A percentile compares a stretch with the other conserved stretches of the same genome.
Conservation (phyloP, 305 asterid species). For the Coffea humblotiana region DNA sequence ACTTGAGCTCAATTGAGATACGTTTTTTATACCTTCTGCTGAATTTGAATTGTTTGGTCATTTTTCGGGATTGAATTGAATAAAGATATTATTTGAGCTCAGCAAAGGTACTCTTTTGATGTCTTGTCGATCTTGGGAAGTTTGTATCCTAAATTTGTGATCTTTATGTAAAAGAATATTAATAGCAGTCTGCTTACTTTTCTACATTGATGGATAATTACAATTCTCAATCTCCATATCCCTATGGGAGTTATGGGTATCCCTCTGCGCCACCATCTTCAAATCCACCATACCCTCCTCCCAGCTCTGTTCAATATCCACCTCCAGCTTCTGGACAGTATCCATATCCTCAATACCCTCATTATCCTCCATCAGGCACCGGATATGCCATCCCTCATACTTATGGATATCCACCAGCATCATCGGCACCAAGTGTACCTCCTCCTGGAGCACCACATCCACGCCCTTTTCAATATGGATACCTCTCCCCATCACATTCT, state of each 20-base stretch:
- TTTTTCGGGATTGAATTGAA: background rate
- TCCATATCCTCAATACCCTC: slow-evolving; percentile 49
- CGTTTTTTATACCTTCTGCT: slow-evolving; percentile 5
- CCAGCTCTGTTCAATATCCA: slow-evolving; percentile 37
- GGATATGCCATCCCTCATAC: slow-evolving; percentile 34
- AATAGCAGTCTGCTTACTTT: slow-evolving; percentile 4
- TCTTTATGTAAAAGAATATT: slow-evolving; percentile 15
- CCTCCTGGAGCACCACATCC: slow-evolving; percentile 21
- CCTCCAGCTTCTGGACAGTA: slow-evolving; percentile 30
- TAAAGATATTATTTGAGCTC: background rate
- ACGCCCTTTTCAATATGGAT: slow-evolving; percentile 31
- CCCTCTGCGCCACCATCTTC: slow-evolving; percentile 49
- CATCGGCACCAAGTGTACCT: slow-evolving; percentile 37
- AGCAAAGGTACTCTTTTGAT: slow-evolving; percentile 1
- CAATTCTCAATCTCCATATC: slow-evolving; percentile 56
- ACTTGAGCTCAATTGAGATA: background rate
- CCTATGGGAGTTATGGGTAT: slow-evolving; percentile 56
- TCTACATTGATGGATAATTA: slow-evolving; percentile 47
- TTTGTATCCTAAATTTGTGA: slow-evolving; percentile 15
- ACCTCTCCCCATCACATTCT: slow-evolving; percentile 42
- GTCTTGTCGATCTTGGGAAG: background rate
- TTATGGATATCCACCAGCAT: slow-evolving; percentile 43
- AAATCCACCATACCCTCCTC: slow-evolving; percentile 56
- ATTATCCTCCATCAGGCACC: slow-evolving; percentile 37
- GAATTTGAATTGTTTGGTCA: background rate